Percentiles rank a stretch among this genome's conserved stretches.
Conservation (phyloP, 2,329 filamentous ascomycete species). For the Colletotrichum sojae region DNA sequence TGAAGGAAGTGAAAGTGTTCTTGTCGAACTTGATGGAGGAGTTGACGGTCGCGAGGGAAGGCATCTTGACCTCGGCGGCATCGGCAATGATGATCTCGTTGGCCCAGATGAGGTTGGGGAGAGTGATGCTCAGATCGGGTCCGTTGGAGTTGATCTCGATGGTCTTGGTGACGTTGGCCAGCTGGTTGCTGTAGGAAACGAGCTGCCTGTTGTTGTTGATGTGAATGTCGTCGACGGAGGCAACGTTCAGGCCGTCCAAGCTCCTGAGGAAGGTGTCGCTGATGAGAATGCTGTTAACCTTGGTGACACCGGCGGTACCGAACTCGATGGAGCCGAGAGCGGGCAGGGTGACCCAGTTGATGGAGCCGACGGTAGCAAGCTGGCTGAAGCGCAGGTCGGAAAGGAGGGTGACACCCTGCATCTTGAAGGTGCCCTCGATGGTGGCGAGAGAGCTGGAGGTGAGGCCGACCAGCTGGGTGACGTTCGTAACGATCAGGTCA, state of each 20-base stretch:
- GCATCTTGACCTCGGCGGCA: conserved; percentile 80
- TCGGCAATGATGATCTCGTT: conserved; percentile 74
- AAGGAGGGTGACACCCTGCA: conserved; percentile 79
- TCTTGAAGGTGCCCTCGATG: conserved; percentile 79
- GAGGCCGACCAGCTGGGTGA: conserved; percentile 71
- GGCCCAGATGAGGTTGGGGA: conserved; percentile 81
- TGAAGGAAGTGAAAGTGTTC: conserved; percentile 77
- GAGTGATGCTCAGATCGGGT: conserved; percentile 75
- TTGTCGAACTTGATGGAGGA: conserved; percentile 88
- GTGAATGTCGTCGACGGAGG: conserved; percentile 78
- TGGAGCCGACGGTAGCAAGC: conserved; percentile 75
- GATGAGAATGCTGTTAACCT: conserved; percentile 79
- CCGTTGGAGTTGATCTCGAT: conserved; percentile 88
- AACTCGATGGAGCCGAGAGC: conserved; percentile 65
- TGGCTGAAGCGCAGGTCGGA: conserved; percentile 75
- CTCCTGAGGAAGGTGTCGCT: conserved; percentile 87
- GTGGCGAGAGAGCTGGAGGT: conserved; percentile 71
- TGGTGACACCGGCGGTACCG: conserved; percentile 70
- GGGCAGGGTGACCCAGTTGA: conserved; percentile 82
- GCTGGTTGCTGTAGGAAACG: conserved; percentile 80
- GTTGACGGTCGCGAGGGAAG: conserved; percentile 80
- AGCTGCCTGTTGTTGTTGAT: conserved; percentile 94
- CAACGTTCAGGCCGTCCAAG: conserved; percentile 85
- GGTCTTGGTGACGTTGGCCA: conserved; percentile 80
- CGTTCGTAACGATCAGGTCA: conserved; percentile 74